Evolutionary conservation across 2,329 filamentous ascomycete species (phyloP), one percentile per base, ranked within the genome.

Genomic region (Pseudocercospora eumusae): DNA sequence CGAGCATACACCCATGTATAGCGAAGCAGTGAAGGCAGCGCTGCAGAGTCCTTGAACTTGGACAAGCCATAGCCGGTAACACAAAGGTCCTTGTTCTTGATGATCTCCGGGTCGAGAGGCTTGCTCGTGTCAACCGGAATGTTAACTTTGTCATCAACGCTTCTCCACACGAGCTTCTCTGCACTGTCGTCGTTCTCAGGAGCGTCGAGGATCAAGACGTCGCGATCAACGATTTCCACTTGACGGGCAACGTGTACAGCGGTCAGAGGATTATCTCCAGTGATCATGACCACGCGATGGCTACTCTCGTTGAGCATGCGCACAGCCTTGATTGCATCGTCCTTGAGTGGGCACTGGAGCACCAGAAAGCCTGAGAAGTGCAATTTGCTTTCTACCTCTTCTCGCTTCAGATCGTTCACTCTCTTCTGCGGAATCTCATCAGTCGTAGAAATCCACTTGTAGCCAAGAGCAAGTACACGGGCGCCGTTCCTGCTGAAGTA

Each of bases 261-360:
- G 44, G 95, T 99, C 57, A 99, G 84, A 11, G 95, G 93, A 76
- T 99, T 99, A 77, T 99, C 95, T 74, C 95, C 95, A 63, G 95
- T 99, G 68, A 99, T 99, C 95, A 99, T 99, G 70, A 99, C 90
- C 52, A 96, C 92, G 70, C 95, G 91, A 77, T 99, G 95, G 79
- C 93, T 98, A 78, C 93, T 98, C 81, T 99, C 95, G 74, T 97
- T 99, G 70, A 99, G 84, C 92, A 98, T 97, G 68, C 90, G 91
- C 44, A 99, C 91, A 42, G 95, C 88, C 75, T 95, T 88, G 78
- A 96, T 90, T 52, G 95, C 95, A 75, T 99, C 95, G 25, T 96
- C 93, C 79, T 99, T 99, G 61, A 99, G 83, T 4, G 95, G 95
- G 72, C 92, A 97, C 76, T 97, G 93, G 28, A 99, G 82, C 56